Percentiles rank a stretch among this genome's conserved stretches.
Conservation (phyloP, 78 protist species). For the Creolimax fragrantissima region DNA sequence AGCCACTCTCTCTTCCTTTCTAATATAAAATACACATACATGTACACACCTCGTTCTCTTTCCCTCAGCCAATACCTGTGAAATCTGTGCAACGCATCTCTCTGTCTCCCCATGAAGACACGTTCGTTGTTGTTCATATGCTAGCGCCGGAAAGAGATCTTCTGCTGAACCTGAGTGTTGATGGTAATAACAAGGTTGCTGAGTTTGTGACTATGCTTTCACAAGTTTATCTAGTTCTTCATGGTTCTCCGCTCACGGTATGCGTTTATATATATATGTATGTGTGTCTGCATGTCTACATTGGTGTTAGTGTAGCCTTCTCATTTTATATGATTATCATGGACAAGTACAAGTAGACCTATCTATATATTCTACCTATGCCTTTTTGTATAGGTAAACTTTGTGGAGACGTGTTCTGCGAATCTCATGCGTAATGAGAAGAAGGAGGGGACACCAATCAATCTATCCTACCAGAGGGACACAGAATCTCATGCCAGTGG, state of each 20-base stretch:
- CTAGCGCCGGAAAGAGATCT: slow-evolving; percentile 11
- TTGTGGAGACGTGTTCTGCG: background rate
- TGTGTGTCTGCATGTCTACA: background rate
- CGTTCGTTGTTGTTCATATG: slow-evolving; percentile 15
- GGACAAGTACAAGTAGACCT: background rate
- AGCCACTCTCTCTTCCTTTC: background rate
- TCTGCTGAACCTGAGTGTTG: background rate
- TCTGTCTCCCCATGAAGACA: background rate
- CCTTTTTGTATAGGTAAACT: background rate
- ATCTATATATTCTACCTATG: background rate
- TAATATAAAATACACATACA: background rate
- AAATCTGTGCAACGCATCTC: background rate
- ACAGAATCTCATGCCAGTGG: background rate
- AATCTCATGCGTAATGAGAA: background rate
- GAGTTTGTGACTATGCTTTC: background rate
- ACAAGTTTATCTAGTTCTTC: background rate
- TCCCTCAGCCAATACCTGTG: background rate
- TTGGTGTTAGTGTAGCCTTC: background rate
- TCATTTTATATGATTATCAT: background rate
- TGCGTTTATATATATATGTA: background rate
- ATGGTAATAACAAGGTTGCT: slow-evolving; percentile 1
- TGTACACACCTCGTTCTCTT: background rate
- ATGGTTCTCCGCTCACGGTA: background rate
- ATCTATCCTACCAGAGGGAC: background rate
- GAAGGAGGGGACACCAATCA: background rate